Evolutionary conservation across 2,329 filamentous ascomycete species (phyloP).

Genomic region (Triangularia setosa): DNA sequence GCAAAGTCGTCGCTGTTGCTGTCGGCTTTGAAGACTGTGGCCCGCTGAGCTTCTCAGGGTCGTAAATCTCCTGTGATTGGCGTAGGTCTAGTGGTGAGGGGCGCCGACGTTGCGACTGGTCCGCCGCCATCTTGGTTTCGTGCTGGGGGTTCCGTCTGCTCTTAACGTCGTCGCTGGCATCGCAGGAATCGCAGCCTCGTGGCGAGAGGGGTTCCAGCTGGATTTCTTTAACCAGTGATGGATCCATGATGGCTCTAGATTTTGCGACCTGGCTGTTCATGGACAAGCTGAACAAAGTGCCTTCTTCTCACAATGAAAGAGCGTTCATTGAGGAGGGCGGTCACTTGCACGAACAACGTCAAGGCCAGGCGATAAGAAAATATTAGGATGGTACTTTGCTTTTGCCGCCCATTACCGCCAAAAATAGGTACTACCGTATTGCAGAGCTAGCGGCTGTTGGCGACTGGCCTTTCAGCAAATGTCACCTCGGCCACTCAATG

Average conservation of each 20-base stretch:
- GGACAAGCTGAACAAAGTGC: not conserved
- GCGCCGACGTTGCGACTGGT: not conserved
- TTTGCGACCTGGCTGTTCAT: not conserved
- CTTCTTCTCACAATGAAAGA: not conserved
- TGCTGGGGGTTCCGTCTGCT: not conserved
- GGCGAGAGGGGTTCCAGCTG: not conserved
- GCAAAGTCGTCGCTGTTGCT: too few relatives aligned
- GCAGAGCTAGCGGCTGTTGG: not conserved
- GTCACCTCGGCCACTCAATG: not conserved
- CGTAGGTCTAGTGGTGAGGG: not conserved
- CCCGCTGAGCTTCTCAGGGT: not conserved
- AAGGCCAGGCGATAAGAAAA: not conserved
- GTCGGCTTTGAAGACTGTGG: not conserved
- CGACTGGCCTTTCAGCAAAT: not conserved
- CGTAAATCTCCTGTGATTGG: not conserved
- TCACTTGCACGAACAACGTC: not conserved
- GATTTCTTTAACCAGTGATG: constrained; percentile 2
- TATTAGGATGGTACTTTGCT: not conserved
- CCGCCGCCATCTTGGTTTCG: constrained; percentile 4
- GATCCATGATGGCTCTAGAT: constrained; percentile 3
- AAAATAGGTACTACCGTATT: not conserved
- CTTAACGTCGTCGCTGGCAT: not conserved
- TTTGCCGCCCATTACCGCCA: fast-evolving
- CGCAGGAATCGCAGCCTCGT: not conserved
- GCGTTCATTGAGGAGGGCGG: not conserved